Conservation (phyloP, 192 early-diverging fungal species). For the Cetraspora pellucida region DNA sequence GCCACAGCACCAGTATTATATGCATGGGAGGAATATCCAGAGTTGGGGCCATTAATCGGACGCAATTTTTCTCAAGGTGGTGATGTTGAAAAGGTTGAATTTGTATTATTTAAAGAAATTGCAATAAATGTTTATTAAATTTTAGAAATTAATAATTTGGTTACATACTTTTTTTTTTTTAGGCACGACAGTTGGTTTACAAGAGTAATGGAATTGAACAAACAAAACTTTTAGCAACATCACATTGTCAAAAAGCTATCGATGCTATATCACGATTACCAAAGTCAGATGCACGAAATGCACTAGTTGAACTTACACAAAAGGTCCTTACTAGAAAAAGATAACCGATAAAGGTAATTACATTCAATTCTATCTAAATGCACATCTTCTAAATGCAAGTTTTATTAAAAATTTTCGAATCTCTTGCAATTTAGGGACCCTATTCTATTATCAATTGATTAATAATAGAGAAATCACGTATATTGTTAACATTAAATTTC, state of each 20-base stretch:
- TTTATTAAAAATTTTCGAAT: too few relatives aligned
- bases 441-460: too few relatives aligned
- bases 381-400: too few relatives aligned
- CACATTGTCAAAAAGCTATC: conserved; percentile 75
- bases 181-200: conserved; percentile 81
- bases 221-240: conserved; percentile 73
- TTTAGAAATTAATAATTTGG: neutral
- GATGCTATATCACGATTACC: conserved; percentile 71
- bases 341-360: conserved; percentile 37
- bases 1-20: conserved; percentile 94
- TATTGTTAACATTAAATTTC: too few relatives aligned
- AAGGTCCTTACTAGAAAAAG: conserved; percentile 83
- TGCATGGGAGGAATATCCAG: conserved; percentile 86
- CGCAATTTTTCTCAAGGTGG: conserved; percentile 80
- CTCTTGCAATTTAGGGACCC: too few relatives aligned
- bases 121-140: conserved; percentile 8
- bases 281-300: conserved; percentile 71
- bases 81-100: conserved; percentile 71
- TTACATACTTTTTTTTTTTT: conserved; percentile 20
- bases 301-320: conserved; percentile 77
- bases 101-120: conserved; percentile 18
- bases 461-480: too few relatives aligned
- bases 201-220: conserved; percentile 74
- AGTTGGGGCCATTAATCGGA: conserved; percentile 81
- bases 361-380: too few relatives aligned